Evolutionary conservation across 768 basidiomycete species (phyloP), one percentile per base, ranked within the genome.

Genomic region (Scleroderma bovista): DNA sequence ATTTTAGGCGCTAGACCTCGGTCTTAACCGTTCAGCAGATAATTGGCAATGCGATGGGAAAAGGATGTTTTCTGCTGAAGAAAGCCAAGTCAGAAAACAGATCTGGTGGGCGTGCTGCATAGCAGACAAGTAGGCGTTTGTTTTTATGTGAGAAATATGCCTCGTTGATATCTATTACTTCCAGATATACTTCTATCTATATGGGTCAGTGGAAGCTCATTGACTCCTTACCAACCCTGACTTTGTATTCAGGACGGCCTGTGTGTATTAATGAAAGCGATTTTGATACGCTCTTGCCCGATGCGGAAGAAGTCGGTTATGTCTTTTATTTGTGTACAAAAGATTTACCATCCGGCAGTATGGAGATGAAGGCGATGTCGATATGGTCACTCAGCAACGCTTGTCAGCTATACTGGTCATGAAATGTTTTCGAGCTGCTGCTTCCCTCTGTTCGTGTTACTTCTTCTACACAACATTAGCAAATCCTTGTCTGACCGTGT

Each of bases 51-150:
- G 77, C 47, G 72, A 79, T 49, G 80, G 79, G 13, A 75, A 72
- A 42, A 73, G 75, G 50, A 63, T 90, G 32, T 88, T 90, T 56
- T 77, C 78, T 9, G 61, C 68, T 13, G 75, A 80, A 57, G 88
- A 90, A 63, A 81, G 77, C 24, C 85, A 88, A 62, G 78, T 75
- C 5, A 75, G 88, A 53, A 78, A 80, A 44, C 85, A 87, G 55
- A 84, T 88, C 38, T 91, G 88, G 88, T 88, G 86, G 84, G 73
- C 76, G 15, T 89, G 86, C 60, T 77, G 78, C 57, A 69, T 83
- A 38, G 78, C 80, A 38, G 86, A 91, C 58, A 78, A 84, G 86
- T 87, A 54, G 29, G 76, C 49, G 20, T 31, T 53, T 56, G 40
- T 29, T 47, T n/a, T 51, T 37, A 29, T 20, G n/a, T 44, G 17